Conservation (phyloP, 2,329 filamentous ascomycete species). For the Onygenales sp. region DNA sequence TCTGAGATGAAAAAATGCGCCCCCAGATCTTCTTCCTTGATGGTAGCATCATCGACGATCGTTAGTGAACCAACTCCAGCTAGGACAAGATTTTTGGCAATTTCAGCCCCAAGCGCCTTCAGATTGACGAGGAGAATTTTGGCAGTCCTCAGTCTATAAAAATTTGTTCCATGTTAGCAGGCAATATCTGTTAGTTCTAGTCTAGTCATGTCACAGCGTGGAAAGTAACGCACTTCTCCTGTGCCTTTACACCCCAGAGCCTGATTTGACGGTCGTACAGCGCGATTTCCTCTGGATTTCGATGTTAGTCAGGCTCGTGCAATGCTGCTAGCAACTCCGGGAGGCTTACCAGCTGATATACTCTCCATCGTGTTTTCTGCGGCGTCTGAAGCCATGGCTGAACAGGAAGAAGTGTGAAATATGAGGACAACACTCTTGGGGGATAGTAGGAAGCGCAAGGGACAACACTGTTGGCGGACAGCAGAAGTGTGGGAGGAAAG, state of each 20-base stretch:
- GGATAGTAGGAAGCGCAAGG: no score
- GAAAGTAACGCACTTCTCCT: slow-evolving; percentile 51
- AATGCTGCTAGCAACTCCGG: slow-evolving; percentile 22
- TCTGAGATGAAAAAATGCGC: slow-evolving; percentile 75
- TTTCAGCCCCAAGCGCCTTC: slow-evolving; percentile 81
- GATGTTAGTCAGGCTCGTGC: slow-evolving; percentile 1
- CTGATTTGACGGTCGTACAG: slow-evolving; percentile 96
- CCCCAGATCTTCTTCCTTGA: slow-evolving; percentile 71
- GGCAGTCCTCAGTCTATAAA: slow-evolving; percentile 65
- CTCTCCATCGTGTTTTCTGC: neutral
- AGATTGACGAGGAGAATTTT: slow-evolving; percentile 84
- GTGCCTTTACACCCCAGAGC: slow-evolving; percentile 91
- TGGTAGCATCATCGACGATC: slow-evolving; percentile 66
- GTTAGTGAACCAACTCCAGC: slow-evolving; percentile 87
- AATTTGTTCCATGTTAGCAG: slow-evolving; percentile 27
- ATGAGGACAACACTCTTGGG: no score
- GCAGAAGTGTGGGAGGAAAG: no score
- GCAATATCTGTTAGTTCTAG: neutral
- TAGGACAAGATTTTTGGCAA: slow-evolving; percentile 94
- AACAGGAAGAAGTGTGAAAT: no score
- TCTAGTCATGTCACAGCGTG: neutral
- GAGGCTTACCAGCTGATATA: slow-evolving; percentile 5
- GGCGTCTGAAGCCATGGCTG: neutral
- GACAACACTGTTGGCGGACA: no score
- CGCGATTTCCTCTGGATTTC: slow-evolving; percentile 71